A percentile compares a stretch with the other conserved stretches of the same genome.
Evolutionary conservation across 225 moss, liverwort and hornwort genomes (phyloP).

Genomic region (Physcomitrium patens): DNA sequence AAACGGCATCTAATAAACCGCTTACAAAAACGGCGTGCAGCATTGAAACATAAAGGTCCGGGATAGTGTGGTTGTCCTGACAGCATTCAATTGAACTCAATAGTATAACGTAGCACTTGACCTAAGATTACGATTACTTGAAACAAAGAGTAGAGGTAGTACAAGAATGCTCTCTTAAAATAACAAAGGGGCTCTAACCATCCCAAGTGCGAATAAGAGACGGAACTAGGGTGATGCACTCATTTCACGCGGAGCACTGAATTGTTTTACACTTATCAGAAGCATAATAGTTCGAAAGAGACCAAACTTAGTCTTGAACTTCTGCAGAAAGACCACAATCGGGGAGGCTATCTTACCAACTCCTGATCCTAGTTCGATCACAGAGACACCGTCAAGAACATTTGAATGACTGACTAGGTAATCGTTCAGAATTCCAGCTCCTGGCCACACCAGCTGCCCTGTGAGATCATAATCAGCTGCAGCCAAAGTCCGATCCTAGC

Average conservation of each 20-base stretch:
- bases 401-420: constrained; percentile 57
- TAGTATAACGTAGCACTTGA: too few species aligned
- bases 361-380: constrained; percentile 89
- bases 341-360: constrained; percentile 62
- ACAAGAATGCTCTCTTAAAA: neutral
- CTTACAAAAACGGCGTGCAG: neutral
- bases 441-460: constrained; percentile 96
- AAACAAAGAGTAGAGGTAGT: neutral
- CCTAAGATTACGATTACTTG: neutral
- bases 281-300: neutral
- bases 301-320: neutral
- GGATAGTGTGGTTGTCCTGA: neutral
- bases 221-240: neutral
- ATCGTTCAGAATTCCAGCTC: constrained; percentile 76
- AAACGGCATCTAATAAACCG: neutral
- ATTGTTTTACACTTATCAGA: constrained; percentile 1
- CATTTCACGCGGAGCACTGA: neutral
- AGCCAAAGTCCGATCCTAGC: constrained; percentile 27
- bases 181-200: neutral
- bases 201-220: constrained; percentile 11
- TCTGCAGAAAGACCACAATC: constrained; percentile 13
- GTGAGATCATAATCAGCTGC: constrained; percentile 94
- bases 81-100: neutral
- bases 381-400: constrained; percentile 50
- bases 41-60: neutral